Evolutionary conservation across 345 rosid genomes (phyloP).

Genomic region (Draba incana): DNA sequence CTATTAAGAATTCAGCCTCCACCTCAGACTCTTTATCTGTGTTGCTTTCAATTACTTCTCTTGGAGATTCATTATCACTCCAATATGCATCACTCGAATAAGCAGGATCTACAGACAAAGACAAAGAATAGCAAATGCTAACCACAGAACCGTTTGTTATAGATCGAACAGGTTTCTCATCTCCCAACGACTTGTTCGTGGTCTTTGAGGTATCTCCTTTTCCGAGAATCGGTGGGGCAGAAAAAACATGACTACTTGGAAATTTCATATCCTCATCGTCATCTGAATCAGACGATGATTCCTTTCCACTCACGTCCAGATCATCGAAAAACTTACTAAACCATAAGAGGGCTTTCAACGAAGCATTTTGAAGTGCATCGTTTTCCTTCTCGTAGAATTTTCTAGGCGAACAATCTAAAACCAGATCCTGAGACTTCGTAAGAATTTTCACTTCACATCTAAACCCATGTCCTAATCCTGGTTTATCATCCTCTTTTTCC

Average conservation of each 20-base stretch:
- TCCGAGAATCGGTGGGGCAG: slow-evolving; percentile 19
- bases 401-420: slow-evolving; percentile 67
- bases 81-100: slow-evolving; percentile 21
- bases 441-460: slow-evolving; percentile 70
- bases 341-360: slow-evolving; percentile 77
- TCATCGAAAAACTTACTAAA: slow-evolving; percentile 62
- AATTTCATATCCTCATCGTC: slow-evolving; percentile 47
- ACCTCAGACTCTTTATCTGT: slow-evolving; percentile 76
- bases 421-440: slow-evolving; percentile 63
- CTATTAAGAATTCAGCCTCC: slow-evolving; percentile 47
- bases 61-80: slow-evolving; percentile 38
- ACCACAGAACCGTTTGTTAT: slow-evolving; percentile 63
- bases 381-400: slow-evolving; percentile 64
- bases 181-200: slow-evolving; percentile 23
- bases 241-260: slow-evolving; percentile 40
- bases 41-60: slow-evolving; percentile 63
- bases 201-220: slow-evolving; percentile 37
- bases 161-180: slow-evolving; percentile 41
- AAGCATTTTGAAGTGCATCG: slow-evolving; percentile 75
- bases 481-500: slow-evolving; percentile 37
- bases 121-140: slow-evolving; percentile 65
- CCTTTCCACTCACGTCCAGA: slow-evolving; percentile 47
- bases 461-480: slow-evolving; percentile 47
- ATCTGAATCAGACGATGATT: slow-evolving; percentile 49
- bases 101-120: slow-evolving; percentile 45